Conservation (phyloP, 805 yeast genomes). For the Lachancea mirantina region DNA sequence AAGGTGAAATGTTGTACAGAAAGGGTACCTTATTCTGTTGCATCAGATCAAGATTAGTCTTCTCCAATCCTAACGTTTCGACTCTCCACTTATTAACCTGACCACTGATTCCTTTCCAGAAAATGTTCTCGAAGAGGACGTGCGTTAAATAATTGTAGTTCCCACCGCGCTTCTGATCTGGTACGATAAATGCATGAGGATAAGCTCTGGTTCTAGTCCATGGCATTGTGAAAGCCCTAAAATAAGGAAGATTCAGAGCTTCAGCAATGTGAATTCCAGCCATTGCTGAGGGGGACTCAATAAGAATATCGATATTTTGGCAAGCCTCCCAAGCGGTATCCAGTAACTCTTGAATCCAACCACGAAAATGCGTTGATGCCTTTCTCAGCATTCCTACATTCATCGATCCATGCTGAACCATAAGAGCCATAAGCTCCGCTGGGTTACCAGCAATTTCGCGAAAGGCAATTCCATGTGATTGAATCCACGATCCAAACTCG, state of each 20-base stretch:
- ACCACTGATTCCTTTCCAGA: conserved; percentile 86
- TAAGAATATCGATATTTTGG: conserved; percentile 68
- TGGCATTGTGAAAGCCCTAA: conserved; percentile 96
- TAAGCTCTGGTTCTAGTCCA: conserved; percentile 95
- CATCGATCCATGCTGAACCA: conserved; percentile 87
- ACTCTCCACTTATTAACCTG: conserved; percentile 87
- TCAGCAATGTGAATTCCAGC: conserved; percentile 94
- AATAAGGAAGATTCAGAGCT: conserved; percentile 80
- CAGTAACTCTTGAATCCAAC: conserved; percentile 76
- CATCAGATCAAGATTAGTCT: conserved; percentile 61
- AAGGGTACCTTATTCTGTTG: conserved; percentile 82
- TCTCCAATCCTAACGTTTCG: conserved; percentile 52
- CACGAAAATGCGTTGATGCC: conserved; percentile 69
- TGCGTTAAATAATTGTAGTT: conserved; percentile 89
- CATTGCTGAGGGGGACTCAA: conserved; percentile 96
- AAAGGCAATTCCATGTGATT: conserved; percentile 58
- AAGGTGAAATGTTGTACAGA: conserved; percentile 80
- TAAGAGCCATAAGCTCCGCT: conserved; percentile 79
- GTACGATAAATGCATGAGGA: conserved; percentile 93
- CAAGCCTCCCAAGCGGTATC: conserved; percentile 81
- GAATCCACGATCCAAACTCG: conserved; percentile 76
- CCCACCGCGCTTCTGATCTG: conserved; percentile 89
- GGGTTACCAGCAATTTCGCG: conserved; percentile 86
- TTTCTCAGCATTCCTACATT: conserved; percentile 77
- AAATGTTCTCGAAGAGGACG: conserved; percentile 84